Evolutionary conservation across 1,139 yeast species (phyloP).

Genomic region (Taiozyma onychis): DNA sequence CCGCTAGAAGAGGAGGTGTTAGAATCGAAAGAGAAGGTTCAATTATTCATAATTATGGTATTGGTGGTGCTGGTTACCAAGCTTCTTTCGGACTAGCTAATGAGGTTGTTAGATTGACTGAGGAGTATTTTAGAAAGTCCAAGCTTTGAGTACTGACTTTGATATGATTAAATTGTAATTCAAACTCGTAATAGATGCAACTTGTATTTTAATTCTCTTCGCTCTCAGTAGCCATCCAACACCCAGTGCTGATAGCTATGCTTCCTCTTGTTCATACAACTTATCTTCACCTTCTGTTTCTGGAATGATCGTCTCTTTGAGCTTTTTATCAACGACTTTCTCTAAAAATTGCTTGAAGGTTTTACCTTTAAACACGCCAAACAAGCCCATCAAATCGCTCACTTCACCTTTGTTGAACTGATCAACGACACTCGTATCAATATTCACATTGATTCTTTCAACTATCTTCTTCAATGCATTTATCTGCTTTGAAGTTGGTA

Average conservation of each 20-base stretch:
- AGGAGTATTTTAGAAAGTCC: conserved; percentile 8
- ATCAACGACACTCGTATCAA: background rate
- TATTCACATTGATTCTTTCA: background rate
- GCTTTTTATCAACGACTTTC: background rate
- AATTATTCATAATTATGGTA: conserved; percentile 63
- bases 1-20: conserved; percentile 58
- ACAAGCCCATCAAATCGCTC: background rate
- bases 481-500: conserved; percentile 26
- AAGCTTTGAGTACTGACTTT: background rate
- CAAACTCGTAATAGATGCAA: background rate
- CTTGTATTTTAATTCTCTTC: too few species aligned
- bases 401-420: background rate
- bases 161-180: too few species aligned
- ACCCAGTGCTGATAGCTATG: background rate
- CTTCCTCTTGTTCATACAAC: background rate
- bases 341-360: background rate
- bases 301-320: background rate
- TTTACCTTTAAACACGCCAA: background rate
- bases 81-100: conserved; percentile 57
- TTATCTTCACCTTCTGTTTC: background rate
- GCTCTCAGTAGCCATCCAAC: too few species aligned
- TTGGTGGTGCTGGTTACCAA: conserved; percentile 71
- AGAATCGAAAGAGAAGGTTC: conserved; percentile 39
- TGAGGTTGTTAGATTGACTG: conserved; percentile 30
- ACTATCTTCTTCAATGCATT: background rate